Evolutionary conservation across 331 rosid genomes (phyloP), one percentile per base, ranked within the genome.

Genomic region (Spiraea crenata): DNA sequence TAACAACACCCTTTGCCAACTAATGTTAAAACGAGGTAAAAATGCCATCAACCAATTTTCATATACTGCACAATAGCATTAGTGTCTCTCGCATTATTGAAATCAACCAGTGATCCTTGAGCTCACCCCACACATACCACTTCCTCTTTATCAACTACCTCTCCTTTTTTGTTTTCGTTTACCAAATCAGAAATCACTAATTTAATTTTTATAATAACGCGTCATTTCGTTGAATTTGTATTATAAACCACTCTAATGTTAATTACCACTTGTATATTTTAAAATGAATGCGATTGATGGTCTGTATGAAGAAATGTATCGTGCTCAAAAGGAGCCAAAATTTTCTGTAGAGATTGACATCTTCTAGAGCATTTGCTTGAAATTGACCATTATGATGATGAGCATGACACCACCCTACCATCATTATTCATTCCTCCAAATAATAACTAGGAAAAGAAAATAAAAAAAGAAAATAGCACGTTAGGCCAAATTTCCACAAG

Each of bases 361-460:
- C 81, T 76, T 82, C 79, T 71, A 69, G 85, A 83, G 51, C 31
- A 8, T 51, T 31, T 68, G 63, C 41, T 75, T 67, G 6, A 2
- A 10, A 20, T 69, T 74, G 56, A 60, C 73, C 65, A 71, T 56
- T 77, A 73, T 76, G 83, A 75, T 85, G 90, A 80, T 82, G 82
- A 81, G 85, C 92, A 85, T 89, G 96, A 89, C 96, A 85, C 88
- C 81, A 86, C 70, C 49, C 80, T 81, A 44, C 70, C 96, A 81
- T 84, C 96, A 86, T 81, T 83, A 79, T 80, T 65, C 19, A 14
- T 42, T 72, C 13, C 17, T 37, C 34, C 40, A 1, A 19, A 52
- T 54, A 31, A 1, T 7, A 54, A 37, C 10, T 10, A 1, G 7
- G 12, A 6, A 54, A 51, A 11, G 9, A 1, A 10, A 48, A 45